Evolutionary conservation across 164 flowering plant genomes (phyloP).

Genomic region (Warburgia ugandensis): DNA sequence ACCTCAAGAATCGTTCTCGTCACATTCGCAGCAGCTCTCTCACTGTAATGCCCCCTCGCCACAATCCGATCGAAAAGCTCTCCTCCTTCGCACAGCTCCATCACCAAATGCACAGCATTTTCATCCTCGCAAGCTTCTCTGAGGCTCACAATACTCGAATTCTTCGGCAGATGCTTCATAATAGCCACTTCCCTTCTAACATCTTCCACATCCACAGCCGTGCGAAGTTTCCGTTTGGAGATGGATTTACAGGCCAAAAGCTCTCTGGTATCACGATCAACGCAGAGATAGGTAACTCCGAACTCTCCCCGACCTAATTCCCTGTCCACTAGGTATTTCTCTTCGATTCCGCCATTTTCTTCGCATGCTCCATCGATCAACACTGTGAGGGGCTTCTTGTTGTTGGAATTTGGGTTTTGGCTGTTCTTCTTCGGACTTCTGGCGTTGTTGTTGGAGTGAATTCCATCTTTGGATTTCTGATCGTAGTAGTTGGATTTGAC

Average conservation of each 20-base stretch:
- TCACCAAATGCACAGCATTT: conserved; percentile 88
- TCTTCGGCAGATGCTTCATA: conserved; percentile 81
- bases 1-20: conserved; percentile 78
- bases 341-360: conserved; percentile 72
- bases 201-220: conserved; percentile 84
- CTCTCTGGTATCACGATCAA: conserved; percentile 52
- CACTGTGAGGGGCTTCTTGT: conserved; percentile 10
- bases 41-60: conserved; percentile 81
- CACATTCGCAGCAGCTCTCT: conserved; percentile 79
- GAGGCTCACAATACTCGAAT: conserved; percentile 69
- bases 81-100: conserved; percentile 95
- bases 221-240: conserved; percentile 80
- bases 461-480: neutral
- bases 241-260: conserved; percentile 82
- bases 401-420: too few species aligned
- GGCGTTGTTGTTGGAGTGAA: conserved; percentile 3
- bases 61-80: conserved; percentile 94
- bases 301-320: conserved; percentile 92
- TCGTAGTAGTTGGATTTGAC: conserved; percentile 9
- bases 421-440: neutral
- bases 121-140: conserved; percentile 90
- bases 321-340: conserved; percentile 60
- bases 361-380: conserved; percentile 24
- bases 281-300: conserved; percentile 81
- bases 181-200: conserved; percentile 90